Base-by-base conservation (phyloP, 176 grass and related monocot genomes). In the Pontederia paniculata region DNA sequence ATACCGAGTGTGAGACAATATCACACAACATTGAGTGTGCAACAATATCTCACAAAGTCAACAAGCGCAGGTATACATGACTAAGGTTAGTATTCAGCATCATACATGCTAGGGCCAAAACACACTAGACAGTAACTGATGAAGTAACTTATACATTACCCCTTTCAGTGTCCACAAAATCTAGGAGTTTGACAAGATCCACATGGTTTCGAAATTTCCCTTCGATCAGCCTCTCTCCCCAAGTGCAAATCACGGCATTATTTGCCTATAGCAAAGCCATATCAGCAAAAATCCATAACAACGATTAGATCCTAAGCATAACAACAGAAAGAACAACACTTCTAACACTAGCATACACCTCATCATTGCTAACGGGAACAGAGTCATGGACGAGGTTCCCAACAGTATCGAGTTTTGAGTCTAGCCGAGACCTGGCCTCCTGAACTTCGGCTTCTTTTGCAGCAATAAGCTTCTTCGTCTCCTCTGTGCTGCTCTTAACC, bases 161-260 rank as follows among this genome's bases (percentile, higher is more conserved):
- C 61, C 88, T 98, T 4, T 98, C 86, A 57, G 88, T 54, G 62
- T 69, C 77, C 2, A 62, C 86, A 73, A 91, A 88, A 25, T 79
- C 93, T 58, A 98, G 86, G 64, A 83, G 76, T 45, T 53, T 70
- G 67, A 85, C 88, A 53, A 98, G 86, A 44, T 98, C 93, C 11
- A 98, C 93, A 9, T 98, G 93, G 65, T 73, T 91, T 53, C 80
- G 88, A 64, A 98, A 72, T 21, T 98, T 91, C 12, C 68, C 83
- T 50, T 98, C 93, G 44, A 52, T 4, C 55, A 77, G 82, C 70
- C 43, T 81, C 57, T 91, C 86, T 12, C 93, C 93, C 62, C 75
- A 85, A 48, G 83, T 84, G 21, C 86, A 62, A 44, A 91, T 62
- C 55, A 91, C 74, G 9, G 57, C 56, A 73, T 97, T 97, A 53